Evolutionary conservation across 352 stramenopile species (phyloP).

Genomic region (Phytophthora foliorum): DNA sequence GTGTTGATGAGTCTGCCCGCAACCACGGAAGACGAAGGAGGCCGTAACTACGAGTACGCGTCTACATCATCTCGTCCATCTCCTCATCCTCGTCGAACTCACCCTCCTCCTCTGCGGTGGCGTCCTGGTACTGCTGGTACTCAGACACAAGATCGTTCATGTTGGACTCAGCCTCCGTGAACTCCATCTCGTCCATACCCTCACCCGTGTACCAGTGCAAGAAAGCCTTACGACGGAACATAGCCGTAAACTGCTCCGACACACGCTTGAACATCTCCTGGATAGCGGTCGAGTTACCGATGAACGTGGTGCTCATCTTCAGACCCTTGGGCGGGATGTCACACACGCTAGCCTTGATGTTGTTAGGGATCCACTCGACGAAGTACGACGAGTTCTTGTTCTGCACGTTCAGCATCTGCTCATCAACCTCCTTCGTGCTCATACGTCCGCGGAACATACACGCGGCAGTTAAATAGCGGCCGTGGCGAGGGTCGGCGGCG

Average conservation of each 20-base stretch:
- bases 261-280: conserved; percentile 99
- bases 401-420: conserved; percentile 99
- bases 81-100: conserved; percentile 97
- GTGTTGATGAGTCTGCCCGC: conserved; percentile 3
- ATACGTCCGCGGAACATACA: conserved; percentile 99
- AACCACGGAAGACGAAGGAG: conserved; percentile 24
- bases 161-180: conserved; percentile 99
- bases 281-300: conserved; percentile 99
- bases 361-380: conserved; percentile 99
- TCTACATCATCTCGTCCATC: conserved; percentile 95
- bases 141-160: conserved; percentile 99
- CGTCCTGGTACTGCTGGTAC: conserved; percentile 99
- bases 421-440: conserved; percentile 99
- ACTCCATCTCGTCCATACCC: conserved; percentile 99
- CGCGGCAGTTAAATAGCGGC: conserved; percentile 99
- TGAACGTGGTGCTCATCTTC: conserved; percentile 99
- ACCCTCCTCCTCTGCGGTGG: conserved; percentile 98
- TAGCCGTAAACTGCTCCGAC: conserved; percentile 99
- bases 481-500: conserved; percentile 98
- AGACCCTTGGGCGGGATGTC: conserved; percentile 98
- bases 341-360: conserved; percentile 99
- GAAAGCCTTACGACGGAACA: conserved; percentile 99
- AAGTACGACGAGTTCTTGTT: conserved; percentile 99
- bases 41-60: conserved; percentile 47
- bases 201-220: conserved; percentile 99